Evolutionary conservation across 1,139 yeast species (phyloP), one percentile per base, ranked within the genome.

Genomic region (Zygoascus meyerae): DNA sequence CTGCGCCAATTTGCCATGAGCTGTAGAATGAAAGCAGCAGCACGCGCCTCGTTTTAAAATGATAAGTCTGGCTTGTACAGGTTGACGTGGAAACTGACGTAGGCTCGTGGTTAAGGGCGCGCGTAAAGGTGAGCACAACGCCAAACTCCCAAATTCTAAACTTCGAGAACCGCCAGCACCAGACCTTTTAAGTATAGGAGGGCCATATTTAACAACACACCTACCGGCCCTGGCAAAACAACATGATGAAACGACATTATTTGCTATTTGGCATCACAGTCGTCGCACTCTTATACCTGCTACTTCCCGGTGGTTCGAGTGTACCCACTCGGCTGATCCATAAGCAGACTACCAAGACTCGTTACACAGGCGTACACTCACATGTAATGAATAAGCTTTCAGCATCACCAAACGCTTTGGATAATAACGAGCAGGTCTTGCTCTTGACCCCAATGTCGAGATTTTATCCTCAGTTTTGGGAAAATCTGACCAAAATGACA

Each of bases 381-480:
- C 87, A 84, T 63, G 87, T 87, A 65, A 74, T 90, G 70, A 89
- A 90, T 67, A 75, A 76, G 58, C 70, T 90, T 55, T 78, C 81
- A 33, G 75, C 90, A 5, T 77, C 90, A 1, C 72, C 83, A 18
- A 75, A 79, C 64, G 83, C 95, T 7, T 77, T 79, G 46, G 73
- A 74, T 50, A 85, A 86, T 64, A 77, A 76, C 59, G 97, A 92
- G 63, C 84, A 84, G 55, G 86, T 92, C 31, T 73, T 92, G 62
- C 78, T 85, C 54, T 75, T 86, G 66, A 81, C 97, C 2, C 98
- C 98, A 38, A 80, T 92, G 79, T 83, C 95, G 42, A 77, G 80
- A 55, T 92, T 92, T 63, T 79, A 84, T 62, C 80, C 81, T 17
- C 83, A 78, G 57, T 92, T 89, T 70, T 92, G 97, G 97, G 77